Percentiles rank a stretch among this genome's conserved stretches.
Conservation (phyloP, 1,284 basidiomycete species). For the Exsudoporus floridanus region DNA sequence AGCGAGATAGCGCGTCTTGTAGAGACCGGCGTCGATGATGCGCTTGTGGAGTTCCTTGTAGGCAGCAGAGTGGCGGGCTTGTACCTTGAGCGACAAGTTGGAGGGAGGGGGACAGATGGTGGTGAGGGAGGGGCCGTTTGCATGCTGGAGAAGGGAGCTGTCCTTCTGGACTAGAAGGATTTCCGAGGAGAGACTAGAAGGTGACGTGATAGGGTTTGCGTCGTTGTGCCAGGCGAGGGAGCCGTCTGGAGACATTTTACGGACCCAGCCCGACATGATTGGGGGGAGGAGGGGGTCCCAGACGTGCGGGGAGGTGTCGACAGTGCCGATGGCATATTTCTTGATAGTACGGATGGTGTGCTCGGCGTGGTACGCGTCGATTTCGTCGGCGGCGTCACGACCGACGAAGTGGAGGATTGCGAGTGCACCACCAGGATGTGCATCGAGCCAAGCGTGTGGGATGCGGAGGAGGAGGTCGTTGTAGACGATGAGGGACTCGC, state of each 20-base stretch:
- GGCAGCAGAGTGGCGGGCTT: conserved; percentile 73
- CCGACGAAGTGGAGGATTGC: conserved; percentile 95
- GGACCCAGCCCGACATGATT: conserved; percentile 81
- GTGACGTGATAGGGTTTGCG: conserved; percentile 47
- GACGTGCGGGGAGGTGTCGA: conserved; percentile 55
- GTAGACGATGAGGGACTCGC: conserved; percentile 82
- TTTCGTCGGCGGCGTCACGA: conserved; percentile 92
- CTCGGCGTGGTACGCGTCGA: conserved; percentile 87
- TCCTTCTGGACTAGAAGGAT: conserved; percentile 59
- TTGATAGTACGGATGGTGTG: conserved; percentile 65
- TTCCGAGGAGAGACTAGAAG: conserved; percentile 49
- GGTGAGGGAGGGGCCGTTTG: conserved; percentile 47
- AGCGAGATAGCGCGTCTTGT: conserved; percentile 77
- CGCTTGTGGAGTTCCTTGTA: conserved; percentile 81
- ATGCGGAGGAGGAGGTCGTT: conserved; percentile 77
- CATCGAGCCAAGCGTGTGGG: conserved; percentile 77
- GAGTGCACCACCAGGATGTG: conserved; percentile 89
- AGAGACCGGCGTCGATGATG: conserved; percentile 80
- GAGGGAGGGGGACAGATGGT: conserved; percentile 55
- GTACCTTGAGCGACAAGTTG: conserved; percentile 55
- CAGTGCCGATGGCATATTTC: conserved; percentile 73
- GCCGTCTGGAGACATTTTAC: conserved; percentile 45
- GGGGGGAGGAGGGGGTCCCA: conserved; percentile 91
- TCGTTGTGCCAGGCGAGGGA: conserved; percentile 60
- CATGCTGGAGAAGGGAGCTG: conserved; percentile 19